A percentile compares a stretch with the other conserved stretches of the same genome.
These are phyloP conservation scores for Talaromyces stipitatus DNA, from an alignment of 495 filamentous ascomycete species.

Conservation along the genomic window DNA sequence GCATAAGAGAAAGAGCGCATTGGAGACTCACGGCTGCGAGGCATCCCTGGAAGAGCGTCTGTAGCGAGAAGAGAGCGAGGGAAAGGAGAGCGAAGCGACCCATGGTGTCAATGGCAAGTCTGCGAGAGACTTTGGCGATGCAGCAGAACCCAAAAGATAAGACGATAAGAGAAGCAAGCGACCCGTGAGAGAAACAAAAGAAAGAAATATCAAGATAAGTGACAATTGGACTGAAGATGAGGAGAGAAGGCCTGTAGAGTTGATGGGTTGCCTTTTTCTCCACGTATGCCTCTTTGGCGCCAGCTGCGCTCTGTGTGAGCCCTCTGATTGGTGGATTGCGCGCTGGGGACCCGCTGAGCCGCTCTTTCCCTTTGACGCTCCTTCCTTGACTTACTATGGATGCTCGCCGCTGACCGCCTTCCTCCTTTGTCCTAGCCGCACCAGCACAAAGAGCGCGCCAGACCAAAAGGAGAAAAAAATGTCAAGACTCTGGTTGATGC, in stretches of 20 bases:
- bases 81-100: constrained; percentile 64
- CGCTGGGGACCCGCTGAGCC: constrained; percentile 4
- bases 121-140: constrained; percentile 1
- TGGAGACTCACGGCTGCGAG: constrained; percentile 50
- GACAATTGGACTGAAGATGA: neutral
- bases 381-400: neutral
- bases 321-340: constrained; percentile 1
- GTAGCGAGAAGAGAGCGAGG: constrained; percentile 63
- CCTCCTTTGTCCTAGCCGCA: neutral
- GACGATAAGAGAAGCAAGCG: constrained; percentile 10
- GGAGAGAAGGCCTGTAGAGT: neutral
- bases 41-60: constrained; percentile 54
- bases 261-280: constrained; percentile 9
- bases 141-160: constrained; percentile 3
- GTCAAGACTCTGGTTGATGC: constrained; percentile 1
- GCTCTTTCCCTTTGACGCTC: constrained; percentile 5
- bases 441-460: constrained; percentile 2
- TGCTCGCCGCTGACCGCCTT: constrained; percentile 5
- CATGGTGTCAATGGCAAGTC: constrained; percentile 44
- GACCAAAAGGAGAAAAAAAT: constrained; percentile 8
- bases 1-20: neutral
- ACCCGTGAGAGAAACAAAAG: constrained; percentile 13
- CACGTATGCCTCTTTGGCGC: constrained; percentile 17
- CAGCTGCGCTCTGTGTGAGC: constrained; percentile 2
- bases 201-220: constrained; percentile 8